These are phyloP conservation scores for Ustilago tritici DNA, from an alignment of 1,284 basidiomycete species.

Conservation along the genomic window DNA sequence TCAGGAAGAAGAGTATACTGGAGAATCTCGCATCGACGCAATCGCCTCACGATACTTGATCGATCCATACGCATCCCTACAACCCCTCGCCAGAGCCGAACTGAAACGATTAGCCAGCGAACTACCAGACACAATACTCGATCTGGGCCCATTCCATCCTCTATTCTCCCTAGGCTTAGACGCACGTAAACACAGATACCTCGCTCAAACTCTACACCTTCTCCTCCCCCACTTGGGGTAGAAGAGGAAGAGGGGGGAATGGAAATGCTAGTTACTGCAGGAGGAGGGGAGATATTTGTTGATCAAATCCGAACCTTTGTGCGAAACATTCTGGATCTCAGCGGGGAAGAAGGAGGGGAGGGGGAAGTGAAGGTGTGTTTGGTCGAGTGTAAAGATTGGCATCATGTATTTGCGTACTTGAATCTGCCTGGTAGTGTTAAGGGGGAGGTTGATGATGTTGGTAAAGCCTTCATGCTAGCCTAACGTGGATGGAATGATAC, in stretches of 20 bases:
- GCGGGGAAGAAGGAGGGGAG: not conserved
- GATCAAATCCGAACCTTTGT: slow-evolving; percentile 29
- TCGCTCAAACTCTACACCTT: slow-evolving; percentile 26
- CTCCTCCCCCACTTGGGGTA: not conserved
- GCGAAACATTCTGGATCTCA: slow-evolving; percentile 15
- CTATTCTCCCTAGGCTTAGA: slow-evolving; percentile 27
- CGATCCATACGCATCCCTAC: slow-evolving; percentile 7
- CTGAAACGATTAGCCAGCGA: slow-evolving; percentile 19
- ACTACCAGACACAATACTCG: slow-evolving; percentile 17
- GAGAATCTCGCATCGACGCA: not conserved
- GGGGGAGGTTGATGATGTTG: slow-evolving; percentile 35
- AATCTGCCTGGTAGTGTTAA: slow-evolving; percentile 35
- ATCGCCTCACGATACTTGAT: slow-evolving; percentile 16
- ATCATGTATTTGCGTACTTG: slow-evolving; percentile 41
- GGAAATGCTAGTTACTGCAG: slow-evolving; percentile 29
- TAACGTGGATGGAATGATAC: slow-evolving; percentile 1
- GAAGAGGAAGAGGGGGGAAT: not conserved
- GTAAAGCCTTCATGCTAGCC: slow-evolving; percentile 31
- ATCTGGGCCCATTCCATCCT: slow-evolving; percentile 38
- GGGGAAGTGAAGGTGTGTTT: slow-evolving; percentile 24
- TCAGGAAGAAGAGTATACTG: not conserved
- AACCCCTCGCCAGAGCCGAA: not conserved
- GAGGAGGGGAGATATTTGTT: slow-evolving; percentile 29
- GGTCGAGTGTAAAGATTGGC: slow-evolving; percentile 37
- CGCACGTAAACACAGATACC: slow-evolving; percentile 17